Evolutionary conservation across 345 rosid species (phyloP).

Genomic region (Mangifera indica): DNA sequence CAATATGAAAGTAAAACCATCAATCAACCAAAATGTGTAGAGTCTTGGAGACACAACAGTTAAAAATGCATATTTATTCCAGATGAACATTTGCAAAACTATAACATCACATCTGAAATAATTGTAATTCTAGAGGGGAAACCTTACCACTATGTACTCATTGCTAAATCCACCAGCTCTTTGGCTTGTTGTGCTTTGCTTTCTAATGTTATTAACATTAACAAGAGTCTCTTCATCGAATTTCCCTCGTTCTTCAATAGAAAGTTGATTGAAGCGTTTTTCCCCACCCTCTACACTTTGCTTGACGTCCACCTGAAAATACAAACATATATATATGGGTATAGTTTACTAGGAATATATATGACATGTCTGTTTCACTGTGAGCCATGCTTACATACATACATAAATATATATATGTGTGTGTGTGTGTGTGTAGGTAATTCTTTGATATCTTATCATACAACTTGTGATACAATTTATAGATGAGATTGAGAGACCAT

Average conservation of each 20-base stretch:
- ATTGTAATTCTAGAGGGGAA: constrained; percentile 13
- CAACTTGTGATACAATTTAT: no score
- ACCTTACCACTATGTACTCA: constrained; percentile 85
- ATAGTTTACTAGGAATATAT: neutral
- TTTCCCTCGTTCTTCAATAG: constrained; percentile 94
- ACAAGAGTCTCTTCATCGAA: constrained; percentile 95
- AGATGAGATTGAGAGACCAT: no score
- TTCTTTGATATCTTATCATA: no score
- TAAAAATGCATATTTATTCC: no score
- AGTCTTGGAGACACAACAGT: neutral
- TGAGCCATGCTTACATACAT: no score
- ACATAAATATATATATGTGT: no score
- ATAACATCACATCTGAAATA: neutral
- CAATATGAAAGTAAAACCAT: neutral
- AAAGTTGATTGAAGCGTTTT: constrained; percentile 83
- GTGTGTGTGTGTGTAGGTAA: no score
- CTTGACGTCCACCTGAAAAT: constrained; percentile 68
- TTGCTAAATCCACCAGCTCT: constrained; percentile 72
- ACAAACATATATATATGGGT: neutral
- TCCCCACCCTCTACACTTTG: constrained; percentile 75
- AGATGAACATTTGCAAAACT: neutral
- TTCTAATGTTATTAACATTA: constrained; percentile 75
- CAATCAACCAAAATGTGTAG: neutral
- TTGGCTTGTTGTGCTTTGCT: constrained; percentile 51
- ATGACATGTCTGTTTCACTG: no score